Base-by-base conservation (phyloP, 2,329 filamentous ascomycete genomes). In the Alternaria conjuncta region DNA sequence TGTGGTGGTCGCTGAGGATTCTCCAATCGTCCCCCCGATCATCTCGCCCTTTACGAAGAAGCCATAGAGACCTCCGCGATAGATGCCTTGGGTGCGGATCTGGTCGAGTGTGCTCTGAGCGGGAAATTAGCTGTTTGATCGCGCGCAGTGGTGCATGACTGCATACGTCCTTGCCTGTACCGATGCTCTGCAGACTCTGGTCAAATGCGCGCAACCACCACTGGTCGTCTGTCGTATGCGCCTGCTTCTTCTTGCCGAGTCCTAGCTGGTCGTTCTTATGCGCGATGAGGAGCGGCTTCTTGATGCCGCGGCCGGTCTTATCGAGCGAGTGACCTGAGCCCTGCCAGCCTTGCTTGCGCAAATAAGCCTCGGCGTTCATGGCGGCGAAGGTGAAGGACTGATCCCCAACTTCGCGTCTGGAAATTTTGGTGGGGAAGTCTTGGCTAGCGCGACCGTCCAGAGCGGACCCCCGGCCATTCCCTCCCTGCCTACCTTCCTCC, bases 171-270 rank as follows among this genome's bases (percentile, higher is more conserved):
- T 76, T 63, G 0, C 76, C 76, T 8, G 71, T 75, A 2, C 76
- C 77, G 57, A 78, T 86, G 5, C 90, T 92, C 79, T 96, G 92
- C 68, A 97, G 83, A 60, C 94, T 94, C 78, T 94, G 90, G 80
- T 98, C 95, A 71, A 97, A 97, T 11, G 96, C 96, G 62, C 93
- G 91, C 81, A 97, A 86, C 96, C 96, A 99, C 96, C 96, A 99
- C 79, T 97, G 94, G 77, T 97, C 95, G 71, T 86, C 85, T 30
- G 87, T 84, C 26, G 84, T 84, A 50, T 78, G 74, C 26, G 77
- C 76, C 20, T 73, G 72, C 69, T 88, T 88, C 79, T 92, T 93
- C 77, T 92, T 89, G 58, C 95, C 95, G 6, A 98, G 84, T 23
- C 95, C 95, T 57, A 92, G 85, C 26, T 87, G 91, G 79, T 97